A percentile compares a stretch with the other conserved stretches of the same genome.
These are phyloP conservation scores for Candida sanyaensis DNA, from an alignment of 1,139 yeast genomes.

Conservation along the genomic window DNA sequence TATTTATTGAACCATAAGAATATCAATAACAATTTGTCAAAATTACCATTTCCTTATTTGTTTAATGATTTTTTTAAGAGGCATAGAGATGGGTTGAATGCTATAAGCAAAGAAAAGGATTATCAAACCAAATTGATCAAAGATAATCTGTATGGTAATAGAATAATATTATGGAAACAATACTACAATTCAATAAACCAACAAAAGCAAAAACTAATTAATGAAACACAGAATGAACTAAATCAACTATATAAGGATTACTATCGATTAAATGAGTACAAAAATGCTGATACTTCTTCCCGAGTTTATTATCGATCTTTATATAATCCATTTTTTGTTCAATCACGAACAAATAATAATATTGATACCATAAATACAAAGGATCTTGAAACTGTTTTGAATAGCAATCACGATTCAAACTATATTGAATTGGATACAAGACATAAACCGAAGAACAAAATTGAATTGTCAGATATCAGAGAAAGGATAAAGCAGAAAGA, in stretches of 20 bases:
- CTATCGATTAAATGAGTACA: slow-evolving; percentile 20
- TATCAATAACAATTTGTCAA: slow-evolving; percentile 10
- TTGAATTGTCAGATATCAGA: slow-evolving; percentile 37
- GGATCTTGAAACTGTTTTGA: slow-evolving; percentile 10
- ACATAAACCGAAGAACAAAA: slow-evolving; percentile 28
- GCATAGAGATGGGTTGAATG: slow-evolving; percentile 25
- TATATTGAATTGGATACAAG: slow-evolving; percentile 25
- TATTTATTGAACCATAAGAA: slow-evolving; percentile 9
- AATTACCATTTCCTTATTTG: slow-evolving; percentile 32
- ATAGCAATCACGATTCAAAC: slow-evolving; percentile 27
- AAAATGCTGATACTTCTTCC: slow-evolving; percentile 16
- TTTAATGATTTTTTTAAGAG: slow-evolving; percentile 29
- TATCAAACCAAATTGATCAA: slow-evolving; percentile 31
- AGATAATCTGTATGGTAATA: slow-evolving; percentile 25
- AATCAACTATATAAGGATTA: slow-evolving; percentile 28
- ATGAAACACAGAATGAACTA: slow-evolving; percentile 26
- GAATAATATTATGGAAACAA: slow-evolving; percentile 37
- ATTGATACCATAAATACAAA: slow-evolving; percentile 10
- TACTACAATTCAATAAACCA: slow-evolving; percentile 24
- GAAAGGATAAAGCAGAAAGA: slow-evolving; percentile 8
- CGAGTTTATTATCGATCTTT: slow-evolving; percentile 35
- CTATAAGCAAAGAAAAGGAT: slow-evolving; percentile 29
- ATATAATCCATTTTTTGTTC: slow-evolving; percentile 21
- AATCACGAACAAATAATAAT: slow-evolving; percentile 11
- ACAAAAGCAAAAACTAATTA: slow-evolving; percentile 25